Evolutionary conservation across 306 rosid genomes (phyloP), one percentile per base, ranked within the genome.

Genomic region (Pyrus communis): DNA sequence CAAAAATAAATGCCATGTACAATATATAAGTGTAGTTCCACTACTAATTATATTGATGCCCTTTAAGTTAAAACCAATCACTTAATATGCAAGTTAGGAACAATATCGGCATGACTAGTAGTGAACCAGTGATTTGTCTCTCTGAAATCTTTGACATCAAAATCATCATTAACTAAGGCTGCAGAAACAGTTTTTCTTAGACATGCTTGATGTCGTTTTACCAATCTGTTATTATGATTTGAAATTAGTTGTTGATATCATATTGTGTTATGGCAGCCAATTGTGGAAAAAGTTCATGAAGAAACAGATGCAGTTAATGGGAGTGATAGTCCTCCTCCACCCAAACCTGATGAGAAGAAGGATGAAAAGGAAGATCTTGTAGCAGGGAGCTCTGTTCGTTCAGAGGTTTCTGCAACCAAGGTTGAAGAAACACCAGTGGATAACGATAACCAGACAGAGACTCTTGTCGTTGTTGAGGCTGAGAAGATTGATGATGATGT

Each of bases 401-500:
- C 60, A 21, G 77, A 74, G 69, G 27, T 27, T 15, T 38, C 40
- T 8, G 2, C 40, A 64, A 15, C 55, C 55, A 49, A 49, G 55
- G 55, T 49, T 73, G 77, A 73, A 59, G 68, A 59, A 59, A 43
- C 60, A 61, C 31, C 45, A 30, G 70, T 9, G 45, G 12, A 42
- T 7, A 43, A 61, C 31, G 12, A 42, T 3, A 43, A 74, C 60
- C 43, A 61, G 60, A 30, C 19, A 4, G 43, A 19, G 70, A 11
- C 43, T 43, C n/a, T 59, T 60, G 19, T 73, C 0, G 59, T 60
- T 60, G 30, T 25, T 28, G 45, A 43, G 59, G 69, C 14, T 30
- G 59, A 74, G 25, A 73, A 58, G 28, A 58, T n/a, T 74, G 77
- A 61, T 61, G 27, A 61, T 61, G 27, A 74, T 43, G 59, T 61